Evolutionary conservation across 2,329 filamentous ascomycete genomes (phyloP).

Genomic region (Hirsutella rhossiliensis): DNA sequence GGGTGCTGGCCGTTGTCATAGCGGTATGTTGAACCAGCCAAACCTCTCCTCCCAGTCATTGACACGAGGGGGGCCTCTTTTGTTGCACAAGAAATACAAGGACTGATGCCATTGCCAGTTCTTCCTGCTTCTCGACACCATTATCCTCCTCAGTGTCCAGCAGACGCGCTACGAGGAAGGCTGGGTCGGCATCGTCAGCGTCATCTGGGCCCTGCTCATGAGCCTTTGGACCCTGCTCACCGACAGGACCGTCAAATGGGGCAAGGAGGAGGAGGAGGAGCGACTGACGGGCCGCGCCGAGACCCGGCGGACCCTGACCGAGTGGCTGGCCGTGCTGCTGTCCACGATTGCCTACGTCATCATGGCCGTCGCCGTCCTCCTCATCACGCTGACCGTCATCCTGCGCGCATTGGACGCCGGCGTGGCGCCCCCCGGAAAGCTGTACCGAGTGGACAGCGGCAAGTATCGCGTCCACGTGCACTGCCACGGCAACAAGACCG

Average conservation of each 20-base stretch:
- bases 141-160: slow-evolving; percentile 66
- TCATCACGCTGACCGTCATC: slow-evolving; percentile 70
- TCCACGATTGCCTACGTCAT: slow-evolving; percentile 61
- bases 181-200: slow-evolving; percentile 80
- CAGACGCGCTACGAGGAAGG: slow-evolving; percentile 73
- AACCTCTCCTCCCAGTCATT: background rate
- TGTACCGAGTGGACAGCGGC: slow-evolving; percentile 68
- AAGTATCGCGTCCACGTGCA: slow-evolving; percentile 82
- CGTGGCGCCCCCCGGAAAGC: slow-evolving; percentile 59
- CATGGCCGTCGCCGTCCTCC: slow-evolving; percentile 54
- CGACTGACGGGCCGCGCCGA: slow-evolving; percentile 82
- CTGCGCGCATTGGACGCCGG: slow-evolving; percentile 70
- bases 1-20: slow-evolving; percentile 59
- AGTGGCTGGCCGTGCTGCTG: slow-evolving; percentile 73
- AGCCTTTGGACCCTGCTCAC: slow-evolving; percentile 67
- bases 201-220: slow-evolving; percentile 70
- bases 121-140: slow-evolving; percentile 47
- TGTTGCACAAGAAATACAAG: too few species aligned
- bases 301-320: slow-evolving; percentile 64
- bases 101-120: slow-evolving; percentile 10
- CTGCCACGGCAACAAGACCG: slow-evolving; percentile 61
- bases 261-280: slow-evolving; percentile 86
- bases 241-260: slow-evolving; percentile 78
- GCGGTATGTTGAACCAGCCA: slow-evolving; percentile 22
- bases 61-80: too few species aligned